Percentiles rank a stretch among this genome's conserved stretches.
Evolutionary conservation across 2,329 filamentous ascomycete genomes (phyloP).

Genomic region (Ophiocordyceps sinensis): DNA sequence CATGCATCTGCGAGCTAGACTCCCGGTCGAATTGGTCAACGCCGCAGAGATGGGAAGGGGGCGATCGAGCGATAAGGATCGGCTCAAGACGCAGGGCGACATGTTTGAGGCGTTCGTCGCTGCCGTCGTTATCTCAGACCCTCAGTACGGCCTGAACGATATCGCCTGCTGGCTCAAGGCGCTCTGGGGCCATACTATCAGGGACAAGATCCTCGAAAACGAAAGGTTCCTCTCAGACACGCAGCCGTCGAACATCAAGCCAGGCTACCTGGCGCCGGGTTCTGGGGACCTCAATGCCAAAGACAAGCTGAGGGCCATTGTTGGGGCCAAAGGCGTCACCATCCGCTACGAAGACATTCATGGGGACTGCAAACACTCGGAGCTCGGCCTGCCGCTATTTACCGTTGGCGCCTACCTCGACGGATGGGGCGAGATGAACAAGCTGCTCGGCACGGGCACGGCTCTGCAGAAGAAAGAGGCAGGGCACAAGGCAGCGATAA

Average conservation of each 20-base stretch:
- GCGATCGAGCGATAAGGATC: slow-evolving; percentile 31
- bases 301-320: slow-evolving; percentile 15
- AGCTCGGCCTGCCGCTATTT: slow-evolving; percentile 40
- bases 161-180: slow-evolving; percentile 58
- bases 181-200: slow-evolving; percentile 57
- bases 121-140: slow-evolving; percentile 57
- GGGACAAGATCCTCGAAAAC: slow-evolving; percentile 31
- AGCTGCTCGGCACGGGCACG: slow-evolving; percentile 47
- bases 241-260: neutral
- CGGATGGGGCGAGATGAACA: slow-evolving; percentile 52
- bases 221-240: slow-evolving; percentile 1
- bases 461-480: slow-evolving; percentile 57
- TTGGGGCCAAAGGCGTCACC: slow-evolving; percentile 42
- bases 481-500: slow-evolving; percentile 48
- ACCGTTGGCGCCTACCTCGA: slow-evolving; percentile 50
- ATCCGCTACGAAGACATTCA: slow-evolving; percentile 47
- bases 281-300: slow-evolving; percentile 10
- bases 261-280: neutral
- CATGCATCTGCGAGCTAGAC: slow-evolving; percentile 47
- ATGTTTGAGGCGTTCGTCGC: slow-evolving; percentile 87
- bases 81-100: slow-evolving; percentile 66
- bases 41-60: slow-evolving; percentile 9
- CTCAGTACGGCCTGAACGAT: slow-evolving; percentile 42
- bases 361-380: slow-evolving; percentile 36
- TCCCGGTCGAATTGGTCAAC: slow-evolving; percentile 31